A percentile compares a stretch with the other conserved stretches of the same genome.
phyloP scores from a whole-genome alignment of 1,139 yeast genomes.

The Yamadazyma sp. region DNA sequence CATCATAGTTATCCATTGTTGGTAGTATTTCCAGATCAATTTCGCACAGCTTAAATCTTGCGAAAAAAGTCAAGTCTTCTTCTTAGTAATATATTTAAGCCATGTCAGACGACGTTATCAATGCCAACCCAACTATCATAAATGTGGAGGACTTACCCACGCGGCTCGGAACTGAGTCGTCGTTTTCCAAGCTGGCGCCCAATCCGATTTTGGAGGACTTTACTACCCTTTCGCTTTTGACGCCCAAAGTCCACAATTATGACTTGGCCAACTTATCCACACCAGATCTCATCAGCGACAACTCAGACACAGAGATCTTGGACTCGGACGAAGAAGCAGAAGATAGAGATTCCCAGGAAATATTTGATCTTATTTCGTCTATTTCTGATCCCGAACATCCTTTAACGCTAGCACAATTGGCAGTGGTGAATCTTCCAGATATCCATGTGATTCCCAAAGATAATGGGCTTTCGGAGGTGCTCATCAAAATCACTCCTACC shows the following conservation, averaged over 20 bases:
- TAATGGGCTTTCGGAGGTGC: slow-evolving; percentile 66
- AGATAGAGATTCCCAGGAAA: slow-evolving; percentile 67
- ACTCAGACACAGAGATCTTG: slow-evolving; percentile 18
- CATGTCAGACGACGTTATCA: slow-evolving; percentile 70
- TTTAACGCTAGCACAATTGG: slow-evolving; percentile 86
- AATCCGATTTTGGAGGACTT: slow-evolving; percentile 14
- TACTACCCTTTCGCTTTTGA: slow-evolving; percentile 24
- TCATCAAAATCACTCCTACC: slow-evolving; percentile 90
- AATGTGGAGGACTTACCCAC: slow-evolving; percentile 79
- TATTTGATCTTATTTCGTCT: slow-evolving; percentile 68
- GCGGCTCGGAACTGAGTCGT: slow-evolving; percentile 30
- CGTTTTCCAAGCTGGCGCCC: slow-evolving; percentile 19
- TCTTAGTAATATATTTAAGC: neutral
- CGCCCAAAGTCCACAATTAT: neutral
- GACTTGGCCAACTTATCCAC: slow-evolving; percentile 5
- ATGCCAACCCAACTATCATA: slow-evolving; percentile 87
- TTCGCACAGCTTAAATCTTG: too few species aligned
- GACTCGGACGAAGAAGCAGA: slow-evolving; percentile 50
- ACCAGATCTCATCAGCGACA: slow-evolving; percentile 30
- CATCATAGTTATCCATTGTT: slow-evolving; percentile 31
- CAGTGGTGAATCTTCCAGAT: slow-evolving; percentile 86
- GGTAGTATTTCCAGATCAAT: too few species aligned
- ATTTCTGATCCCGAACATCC: slow-evolving; percentile 99
- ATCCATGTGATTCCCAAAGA: slow-evolving; percentile 57
- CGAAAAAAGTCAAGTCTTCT: neutral